Conservation (phyloP, 2,329 filamentous ascomycete genomes). For the Fusarium subtropicale region DNA sequence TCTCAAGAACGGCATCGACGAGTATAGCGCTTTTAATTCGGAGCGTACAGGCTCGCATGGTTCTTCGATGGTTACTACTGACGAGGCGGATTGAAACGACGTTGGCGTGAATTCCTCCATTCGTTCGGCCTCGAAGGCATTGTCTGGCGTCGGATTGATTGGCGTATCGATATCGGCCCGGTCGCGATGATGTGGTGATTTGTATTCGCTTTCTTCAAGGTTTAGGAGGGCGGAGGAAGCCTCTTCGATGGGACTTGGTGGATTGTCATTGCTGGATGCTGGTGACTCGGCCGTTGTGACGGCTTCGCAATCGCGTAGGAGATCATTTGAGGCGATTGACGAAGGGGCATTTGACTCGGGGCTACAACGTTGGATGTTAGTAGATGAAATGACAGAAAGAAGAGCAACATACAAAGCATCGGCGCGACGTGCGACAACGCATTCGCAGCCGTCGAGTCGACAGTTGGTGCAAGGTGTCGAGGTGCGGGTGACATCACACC, state of each 20-base stretch:
- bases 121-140: not conserved
- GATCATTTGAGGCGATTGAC: not conserved
- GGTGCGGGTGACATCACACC: conserved; percentile 41
- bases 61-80: not conserved
- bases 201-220: conserved; percentile 14
- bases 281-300: conserved; percentile 24
- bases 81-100: not conserved
- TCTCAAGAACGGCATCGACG: conserved; percentile 34
- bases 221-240: conserved; percentile 2
- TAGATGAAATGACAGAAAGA: accelerated
- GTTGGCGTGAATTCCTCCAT: not conserved
- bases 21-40: conserved; percentile 38
- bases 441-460: conserved; percentile 35
- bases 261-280: conserved; percentile 8
- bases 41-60: conserved; percentile 18
- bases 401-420: conserved; percentile 18
- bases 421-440: conserved; percentile 29
- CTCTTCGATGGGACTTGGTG: conserved; percentile 9
- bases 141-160: not conserved
- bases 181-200: not conserved
- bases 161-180: conserved; percentile 3
- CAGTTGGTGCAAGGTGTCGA: conserved; percentile 40
- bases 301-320: conserved; percentile 12
- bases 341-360: conserved; percentile 5
- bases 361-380: not conserved